Evolutionary conservation across 2,329 filamentous ascomycete genomes (phyloP).

Genomic region (Mycosphaerella sp.): DNA sequence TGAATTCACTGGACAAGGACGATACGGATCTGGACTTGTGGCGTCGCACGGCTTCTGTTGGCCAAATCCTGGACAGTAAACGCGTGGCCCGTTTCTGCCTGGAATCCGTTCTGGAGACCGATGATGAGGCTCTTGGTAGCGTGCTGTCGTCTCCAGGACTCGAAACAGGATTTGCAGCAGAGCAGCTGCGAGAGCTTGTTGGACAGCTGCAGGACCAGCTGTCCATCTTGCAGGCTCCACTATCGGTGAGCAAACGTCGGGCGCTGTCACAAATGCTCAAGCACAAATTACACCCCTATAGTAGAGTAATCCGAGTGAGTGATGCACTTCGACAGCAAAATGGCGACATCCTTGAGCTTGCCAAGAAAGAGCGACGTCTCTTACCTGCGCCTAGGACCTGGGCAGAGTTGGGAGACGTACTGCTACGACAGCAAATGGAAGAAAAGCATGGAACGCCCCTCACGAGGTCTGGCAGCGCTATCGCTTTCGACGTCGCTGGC

Average conservation of each 20-base stretch:
- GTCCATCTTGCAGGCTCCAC: slow-evolving; percentile 48
- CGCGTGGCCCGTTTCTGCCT: slow-evolving; percentile 57
- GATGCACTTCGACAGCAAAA: slow-evolving; percentile 9
- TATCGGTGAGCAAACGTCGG: slow-evolving; percentile 46
- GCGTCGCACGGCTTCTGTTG: slow-evolving; percentile 55
- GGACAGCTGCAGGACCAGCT: slow-evolving; percentile 50
- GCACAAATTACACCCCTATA: slow-evolving; percentile 51
- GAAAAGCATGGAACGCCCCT: slow-evolving; percentile 27
- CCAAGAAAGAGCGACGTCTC: slow-evolving; percentile 17
- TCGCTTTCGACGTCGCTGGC: slow-evolving; percentile 26
- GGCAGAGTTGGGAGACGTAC: slow-evolving; percentile 31
- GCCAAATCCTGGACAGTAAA: slow-evolving; percentile 52
- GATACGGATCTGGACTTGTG: slow-evolving; percentile 60
- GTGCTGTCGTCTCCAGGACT: slow-evolving; percentile 53
- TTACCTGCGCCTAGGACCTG: slow-evolving; percentile 29
- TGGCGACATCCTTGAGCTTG: neutral
- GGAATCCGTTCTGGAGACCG: slow-evolving; percentile 57
- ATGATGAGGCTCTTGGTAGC: slow-evolving; percentile 51
- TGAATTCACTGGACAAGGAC: slow-evolving; percentile 58
- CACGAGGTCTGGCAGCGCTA: slow-evolving; percentile 20
- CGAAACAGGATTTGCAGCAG: slow-evolving; percentile 50
- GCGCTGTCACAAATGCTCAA: slow-evolving; percentile 49
- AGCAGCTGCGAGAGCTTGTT: slow-evolving; percentile 47
- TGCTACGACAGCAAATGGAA: slow-evolving; percentile 27
- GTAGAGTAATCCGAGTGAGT: slow-evolving; percentile 33